Evolutionary conservation across 768 basidiomycete genomes (phyloP).

Genomic region (Psilocybe azurescens): DNA sequence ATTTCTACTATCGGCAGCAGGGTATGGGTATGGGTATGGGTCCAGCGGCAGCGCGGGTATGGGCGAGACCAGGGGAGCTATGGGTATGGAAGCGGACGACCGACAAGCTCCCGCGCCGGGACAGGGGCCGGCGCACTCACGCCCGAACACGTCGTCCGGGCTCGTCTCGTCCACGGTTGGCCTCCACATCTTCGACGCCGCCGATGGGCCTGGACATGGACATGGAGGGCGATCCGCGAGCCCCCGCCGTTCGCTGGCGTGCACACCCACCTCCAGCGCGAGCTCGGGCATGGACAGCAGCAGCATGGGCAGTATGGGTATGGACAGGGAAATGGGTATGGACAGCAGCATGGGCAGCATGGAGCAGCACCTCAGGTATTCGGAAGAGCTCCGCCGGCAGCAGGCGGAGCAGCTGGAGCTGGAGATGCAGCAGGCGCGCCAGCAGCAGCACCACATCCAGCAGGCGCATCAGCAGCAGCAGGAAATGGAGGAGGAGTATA

Average conservation of each 20-base stretch:
- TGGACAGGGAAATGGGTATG: constrained; percentile 3
- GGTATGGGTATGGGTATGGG: constrained; percentile 1
- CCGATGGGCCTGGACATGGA: neutral
- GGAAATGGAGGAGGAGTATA: too few relatives aligned
- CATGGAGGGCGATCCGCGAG: neutral
- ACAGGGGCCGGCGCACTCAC: neutral
- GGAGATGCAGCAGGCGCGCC: constrained; percentile 14
- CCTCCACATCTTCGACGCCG: constrained; percentile 56
- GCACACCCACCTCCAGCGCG: neutral
- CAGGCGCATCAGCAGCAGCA: constrained; percentile 22
- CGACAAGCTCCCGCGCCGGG: constrained; percentile 10
- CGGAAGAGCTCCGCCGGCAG: constrained; percentile 53
- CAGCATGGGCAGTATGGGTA: constrained; percentile 10
- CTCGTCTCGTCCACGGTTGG: constrained; percentile 53
- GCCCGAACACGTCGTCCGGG: constrained; percentile 17
- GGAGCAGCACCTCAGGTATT: constrained; percentile 36
- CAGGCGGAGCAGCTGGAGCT: constrained; percentile 41
- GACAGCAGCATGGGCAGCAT: neutral
- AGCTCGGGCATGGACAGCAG: constrained; percentile 16
- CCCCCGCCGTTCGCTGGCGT: neutral
- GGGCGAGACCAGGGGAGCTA: too few relatives aligned
- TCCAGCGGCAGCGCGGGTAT: too few relatives aligned
- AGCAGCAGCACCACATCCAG: neutral
- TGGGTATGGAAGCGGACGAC: constrained; percentile 18
- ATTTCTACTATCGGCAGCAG: constrained; percentile 42